Conservation (phyloP, 148 eudicot genomes). For the Camellia granthamiana region DNA sequence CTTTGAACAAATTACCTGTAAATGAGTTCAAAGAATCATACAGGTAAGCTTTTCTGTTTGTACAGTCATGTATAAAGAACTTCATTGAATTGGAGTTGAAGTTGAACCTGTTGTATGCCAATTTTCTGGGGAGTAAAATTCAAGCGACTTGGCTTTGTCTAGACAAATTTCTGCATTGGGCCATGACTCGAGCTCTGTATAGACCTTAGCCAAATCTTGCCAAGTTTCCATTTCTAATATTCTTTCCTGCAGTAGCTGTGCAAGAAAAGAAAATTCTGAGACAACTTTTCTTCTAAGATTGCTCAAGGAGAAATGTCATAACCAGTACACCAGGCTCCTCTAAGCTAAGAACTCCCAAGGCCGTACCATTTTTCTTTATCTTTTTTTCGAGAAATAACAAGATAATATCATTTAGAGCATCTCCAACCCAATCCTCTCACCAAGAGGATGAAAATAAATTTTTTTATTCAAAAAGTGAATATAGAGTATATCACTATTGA, state of each 20-base stretch:
- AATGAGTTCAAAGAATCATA: background rate
- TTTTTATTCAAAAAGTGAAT: too few relatives aligned
- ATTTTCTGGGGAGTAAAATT: constrained; percentile 47
- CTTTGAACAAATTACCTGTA: constrained; percentile 49
- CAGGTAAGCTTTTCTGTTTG: too few relatives aligned
- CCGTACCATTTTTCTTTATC: too few relatives aligned
- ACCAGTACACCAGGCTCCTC: too few relatives aligned
- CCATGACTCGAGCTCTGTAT: constrained; percentile 63
- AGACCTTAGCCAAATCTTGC: constrained; percentile 76
- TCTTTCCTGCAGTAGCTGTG: constrained; percentile 35
- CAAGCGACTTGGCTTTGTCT: constrained; percentile 51
- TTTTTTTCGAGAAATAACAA: too few relatives aligned
- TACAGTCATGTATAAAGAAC: background rate
- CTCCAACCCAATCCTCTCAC: too few relatives aligned
- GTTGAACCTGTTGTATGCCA: constrained; percentile 80
- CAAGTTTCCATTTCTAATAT: constrained; percentile 75
- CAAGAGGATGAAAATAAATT: too few relatives aligned
- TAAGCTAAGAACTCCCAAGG: too few relatives aligned
- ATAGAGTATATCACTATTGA: too few relatives aligned
- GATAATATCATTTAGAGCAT: too few relatives aligned
- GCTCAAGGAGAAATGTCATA: too few relatives aligned
- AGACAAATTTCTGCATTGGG: constrained; percentile 69
- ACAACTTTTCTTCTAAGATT: too few relatives aligned
- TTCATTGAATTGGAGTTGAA: background rate
- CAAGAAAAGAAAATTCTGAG: constrained; percentile 1